phyloP scores from a whole-genome alignment of 31 red algal species.

The Asparagopsis taxiformis region DNA sequence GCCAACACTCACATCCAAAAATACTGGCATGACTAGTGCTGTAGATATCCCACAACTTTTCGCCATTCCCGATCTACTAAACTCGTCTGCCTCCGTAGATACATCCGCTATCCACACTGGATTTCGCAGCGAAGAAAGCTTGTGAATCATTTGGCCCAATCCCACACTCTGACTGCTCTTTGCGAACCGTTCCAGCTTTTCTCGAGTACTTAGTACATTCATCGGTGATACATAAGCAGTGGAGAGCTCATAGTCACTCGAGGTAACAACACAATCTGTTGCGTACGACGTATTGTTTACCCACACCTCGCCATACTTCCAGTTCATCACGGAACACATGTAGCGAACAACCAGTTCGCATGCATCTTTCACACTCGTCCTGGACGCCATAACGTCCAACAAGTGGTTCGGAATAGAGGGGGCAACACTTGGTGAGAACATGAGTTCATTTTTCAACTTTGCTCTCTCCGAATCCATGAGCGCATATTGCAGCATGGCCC shows the following conservation, averaged over 20 bases:
- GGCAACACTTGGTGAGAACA: conserved; percentile 14
- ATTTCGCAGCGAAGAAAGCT: conserved; percentile 7
- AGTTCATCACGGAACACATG: conserved; percentile 25
- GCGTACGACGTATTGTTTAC: not conserved
- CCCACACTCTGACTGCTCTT: not conserved
- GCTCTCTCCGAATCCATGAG: conserved; percentile 33
- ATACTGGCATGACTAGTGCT: conserved; percentile 13
- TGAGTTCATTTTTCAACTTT: conserved; percentile 17
- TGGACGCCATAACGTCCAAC: conserved; percentile 4
- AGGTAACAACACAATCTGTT: not conserved
- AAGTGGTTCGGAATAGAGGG: conserved; percentile 13
- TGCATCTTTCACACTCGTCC: conserved; percentile 12
- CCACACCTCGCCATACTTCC: conserved; percentile 57
- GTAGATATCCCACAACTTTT: conserved; percentile 18
- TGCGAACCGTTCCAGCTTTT: conserved; percentile 14
- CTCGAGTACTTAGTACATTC: conserved; percentile 32
- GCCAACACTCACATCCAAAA: not conserved
- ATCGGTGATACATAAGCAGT: conserved; percentile 22
- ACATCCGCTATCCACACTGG: conserved; percentile 37
- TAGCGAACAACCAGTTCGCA: conserved; percentile 29
- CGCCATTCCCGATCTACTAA: conserved; percentile 9
- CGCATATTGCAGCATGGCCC: conserved; percentile 44
- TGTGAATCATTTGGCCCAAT: conserved; percentile 10
- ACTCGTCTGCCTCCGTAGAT: conserved; percentile 3
- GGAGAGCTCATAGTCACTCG: conserved; percentile 9